Base-by-base conservation (phyloP, 768 basidiomycete genomes). In the Lentinus brumalis region DNA sequence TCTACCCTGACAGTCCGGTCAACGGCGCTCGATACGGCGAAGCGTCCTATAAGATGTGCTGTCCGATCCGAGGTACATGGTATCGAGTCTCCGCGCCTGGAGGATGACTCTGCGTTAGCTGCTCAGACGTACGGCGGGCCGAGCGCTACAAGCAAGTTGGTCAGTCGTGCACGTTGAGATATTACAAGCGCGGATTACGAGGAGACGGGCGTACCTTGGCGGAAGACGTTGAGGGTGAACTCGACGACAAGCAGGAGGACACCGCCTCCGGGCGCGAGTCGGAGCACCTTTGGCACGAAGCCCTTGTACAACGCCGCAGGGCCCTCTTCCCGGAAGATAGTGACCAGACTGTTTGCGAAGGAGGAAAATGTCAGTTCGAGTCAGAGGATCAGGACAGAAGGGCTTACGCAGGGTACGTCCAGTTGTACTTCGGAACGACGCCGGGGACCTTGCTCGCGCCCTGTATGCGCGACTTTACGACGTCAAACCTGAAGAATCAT, bases 391-490 rank as follows among this genome's bases (percentile, higher is more conserved):
- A 26, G 21, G 21, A 26, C 21, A 26, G 21, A 26, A 26, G 21
- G 21, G 1, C 66, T 18, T 29, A 84, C 61, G 92, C 91, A 15
- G 96, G 95, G 77, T 96, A 95, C 56, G 96, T 89, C 96, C 96
- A 97, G 76, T 91, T 91, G 76, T 96, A 95, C 70, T 94, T 96
- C 18, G 91, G 90, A 1, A 74, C 74, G n/a, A 86, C 85, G 15
- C 92, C 93, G 0, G 89, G 83, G 31, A 80, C 69, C 64, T 81
- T 85, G 44, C 78, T 77, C 18, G 84, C 75, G 46, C 91, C 87
- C 77, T 99, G 97, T 41, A 98, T 95, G 49, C 96, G 90, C 15
- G 94, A 95, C 76, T 98, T 98, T 62, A 97, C 92, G 63, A 98
- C 95, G 90, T 96, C 26, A 65, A 18, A 51, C 21, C 18, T 51